phyloP scores from a whole-genome alignment of 495 filamentous ascomycete species.

The Cercophora samala region DNA sequence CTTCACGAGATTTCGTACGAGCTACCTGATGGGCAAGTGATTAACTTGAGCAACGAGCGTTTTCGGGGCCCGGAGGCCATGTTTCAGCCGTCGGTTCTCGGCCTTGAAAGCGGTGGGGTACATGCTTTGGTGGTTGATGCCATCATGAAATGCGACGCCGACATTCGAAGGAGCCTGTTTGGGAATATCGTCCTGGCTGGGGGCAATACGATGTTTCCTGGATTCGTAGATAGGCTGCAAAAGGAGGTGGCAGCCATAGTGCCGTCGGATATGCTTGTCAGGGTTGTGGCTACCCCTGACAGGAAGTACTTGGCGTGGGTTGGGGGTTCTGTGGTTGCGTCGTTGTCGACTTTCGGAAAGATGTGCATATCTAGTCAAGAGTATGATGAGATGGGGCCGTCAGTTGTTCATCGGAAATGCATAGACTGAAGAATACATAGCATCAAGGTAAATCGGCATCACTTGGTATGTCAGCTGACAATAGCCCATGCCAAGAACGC shows the following conservation, averaged over 20 bases:
- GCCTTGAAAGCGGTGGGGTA: slow-evolving; percentile 97
- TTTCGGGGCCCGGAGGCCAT: slow-evolving; percentile 99
- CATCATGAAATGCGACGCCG: slow-evolving; percentile 99
- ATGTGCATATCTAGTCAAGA: slow-evolving; percentile 99
- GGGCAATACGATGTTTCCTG: slow-evolving; percentile 99
- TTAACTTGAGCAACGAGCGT: slow-evolving; percentile 99
- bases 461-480: too few relatives aligned
- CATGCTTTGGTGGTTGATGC: slow-evolving; percentile 99
- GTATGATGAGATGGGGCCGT: slow-evolving; percentile 99
- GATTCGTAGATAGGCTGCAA: slow-evolving; percentile 99
- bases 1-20: slow-evolving; percentile 99
- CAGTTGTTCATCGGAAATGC: slow-evolving; percentile 99
- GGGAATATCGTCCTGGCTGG: slow-evolving; percentile 99
- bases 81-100: slow-evolving; percentile 96
- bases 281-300: slow-evolving; percentile 97
- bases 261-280: slow-evolving; percentile 98
- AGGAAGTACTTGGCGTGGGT: slow-evolving; percentile 99
- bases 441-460: too few relatives aligned
- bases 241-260: slow-evolving; percentile 99
- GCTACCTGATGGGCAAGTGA: slow-evolving; percentile 98
- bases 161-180: slow-evolving; percentile 98
- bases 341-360: slow-evolving; percentile 99
- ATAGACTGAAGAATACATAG: slow-evolving; percentile 40
- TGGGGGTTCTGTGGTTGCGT: slow-evolving; percentile 98
- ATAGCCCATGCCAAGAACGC: too few relatives aligned